Base-by-base conservation (phyloP, 2,329 filamentous ascomycete species). In the Coleophoma cylindrospora region DNA sequence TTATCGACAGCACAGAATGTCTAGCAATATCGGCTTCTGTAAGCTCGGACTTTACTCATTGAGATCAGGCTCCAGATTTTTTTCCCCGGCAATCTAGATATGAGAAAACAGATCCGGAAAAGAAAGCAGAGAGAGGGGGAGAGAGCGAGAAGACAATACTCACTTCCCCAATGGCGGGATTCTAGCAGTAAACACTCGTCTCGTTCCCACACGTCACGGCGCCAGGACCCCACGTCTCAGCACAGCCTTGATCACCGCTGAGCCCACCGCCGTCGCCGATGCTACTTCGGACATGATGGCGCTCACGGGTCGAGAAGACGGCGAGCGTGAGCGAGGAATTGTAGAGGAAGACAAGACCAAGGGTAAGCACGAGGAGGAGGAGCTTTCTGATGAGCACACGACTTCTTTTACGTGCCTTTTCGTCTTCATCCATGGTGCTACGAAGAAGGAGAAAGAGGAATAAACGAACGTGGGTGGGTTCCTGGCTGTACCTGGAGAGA, bases 151-250 rank as follows among this genome's bases (percentile, higher is more conserved):
- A 21, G 4, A 38, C 13, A 40, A 43, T 19, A 19, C 43, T 10
- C 44, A 56, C 55, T 34, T 61, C 55, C 34, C 54, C 55, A 6
- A 54, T 14, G 3, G 49, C 51, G n/a, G 57, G 58, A 56, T 59
- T 47, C 47, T 58, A 61, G 34, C 55, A 58, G 38, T 43, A 59
- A 36, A 34, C 32, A 38, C 52, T 57, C 11, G 45, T 40, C 4
- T 3, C 14, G 11, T 47, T 34, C 17, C 54, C 57, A 43, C 52
- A 59, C 1, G 43, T 49, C 3, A 56, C 38, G 0, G 52, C 56
- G 4, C 54, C 55, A 10, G 38, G 46, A 8, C 57, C 55, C 10
- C 54, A 59, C 1, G 53, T 55, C 36, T 59, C 33, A 3, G 48
- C 40, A 34, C 55, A 58, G 21, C 53, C 49, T n/a, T 55, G 47